Base-by-base conservation (phyloP, 495 filamentous ascomycete species). In the Penicillium bovifimosum region DNA sequence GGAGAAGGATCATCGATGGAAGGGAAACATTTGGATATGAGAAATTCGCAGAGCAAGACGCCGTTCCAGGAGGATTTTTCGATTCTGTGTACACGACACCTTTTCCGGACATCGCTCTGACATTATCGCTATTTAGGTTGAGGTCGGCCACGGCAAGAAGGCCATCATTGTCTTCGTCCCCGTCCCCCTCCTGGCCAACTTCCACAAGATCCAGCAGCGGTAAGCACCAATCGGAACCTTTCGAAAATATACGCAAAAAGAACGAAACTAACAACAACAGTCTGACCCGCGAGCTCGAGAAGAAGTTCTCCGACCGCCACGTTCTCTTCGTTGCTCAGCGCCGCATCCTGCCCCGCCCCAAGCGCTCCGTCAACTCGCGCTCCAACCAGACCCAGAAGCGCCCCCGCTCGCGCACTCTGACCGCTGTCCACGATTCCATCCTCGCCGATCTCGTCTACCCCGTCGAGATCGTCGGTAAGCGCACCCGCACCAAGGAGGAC, bases 301-400 rank as follows among this genome's bases (percentile, higher is more conserved):
- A 98, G 90, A 98, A 97, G 82, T 98, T 98, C 88, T 96, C 93
- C 61, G 93, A 97, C 84, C 92, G 93, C 76, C 93, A 98, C 78
- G 93, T 98, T 74, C 84, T 98, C 71, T 90, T 98, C 85, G 84
- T 98, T 59, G 93, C 92, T 64, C 91, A 92, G 69, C 93, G 93
- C 83, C 92, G 93, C 75, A 98, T 98, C 70, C 88, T 98, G 50
- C 91, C 93, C 69, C 88, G 89, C 66, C 93, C 93, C 69, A 96
- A 95, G 83, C 93, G 93, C 67, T 91, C 87, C 73, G 86, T 81
- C 80, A 91, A 90, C 80, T 88, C 84, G 54, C 93, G 93, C 78
- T 90, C 91, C 73, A 85, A 81, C 62, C 90, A 86, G 71, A 96
- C 85, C 65, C 93, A 98, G 84, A 96, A 96, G 88, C 92, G 93